Conservation (phyloP, 106 monocot species). For the Dioscorea dumetorum region DNA sequence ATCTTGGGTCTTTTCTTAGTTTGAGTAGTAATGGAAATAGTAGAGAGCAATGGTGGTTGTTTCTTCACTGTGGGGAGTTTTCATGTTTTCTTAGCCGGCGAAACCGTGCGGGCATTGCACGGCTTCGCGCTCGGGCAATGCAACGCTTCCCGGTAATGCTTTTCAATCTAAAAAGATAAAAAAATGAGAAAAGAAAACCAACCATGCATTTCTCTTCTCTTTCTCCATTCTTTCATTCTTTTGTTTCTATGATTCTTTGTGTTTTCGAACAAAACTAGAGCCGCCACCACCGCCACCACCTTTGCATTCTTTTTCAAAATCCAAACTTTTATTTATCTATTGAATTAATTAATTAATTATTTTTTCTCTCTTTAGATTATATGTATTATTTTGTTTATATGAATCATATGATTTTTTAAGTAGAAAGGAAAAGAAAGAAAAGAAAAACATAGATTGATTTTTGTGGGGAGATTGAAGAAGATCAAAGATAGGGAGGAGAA, state of each 20-base stretch:
- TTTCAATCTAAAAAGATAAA: background rate
- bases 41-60: background rate
- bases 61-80: background rate
- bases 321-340: too few species aligned
- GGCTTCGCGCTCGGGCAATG: constrained; percentile 5
- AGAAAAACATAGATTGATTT: background rate
- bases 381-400: background rate
- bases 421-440: background rate
- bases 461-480: background rate
- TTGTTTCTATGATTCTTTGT: background rate
- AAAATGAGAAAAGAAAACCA: background rate
- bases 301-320: background rate
- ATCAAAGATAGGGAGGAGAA: background rate
- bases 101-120: constrained; percentile 1
- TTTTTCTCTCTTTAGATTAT: background rate
- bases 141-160: constrained; percentile 21
- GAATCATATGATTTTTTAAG: background rate
- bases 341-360: too few species aligned
- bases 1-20: background rate
- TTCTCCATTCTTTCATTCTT: constrained; percentile 8
- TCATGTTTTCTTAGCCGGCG: background rate
- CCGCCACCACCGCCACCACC: background rate
- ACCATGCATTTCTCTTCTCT: constrained; percentile 4
- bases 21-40: background rate
- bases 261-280: background rate